Percentiles rank a stretch among this genome's conserved stretches.
These are phyloP conservation scores for Phalaenopsis equestris DNA, from an alignment of 106 monocot genomes.

Conservation along the genomic window DNA sequence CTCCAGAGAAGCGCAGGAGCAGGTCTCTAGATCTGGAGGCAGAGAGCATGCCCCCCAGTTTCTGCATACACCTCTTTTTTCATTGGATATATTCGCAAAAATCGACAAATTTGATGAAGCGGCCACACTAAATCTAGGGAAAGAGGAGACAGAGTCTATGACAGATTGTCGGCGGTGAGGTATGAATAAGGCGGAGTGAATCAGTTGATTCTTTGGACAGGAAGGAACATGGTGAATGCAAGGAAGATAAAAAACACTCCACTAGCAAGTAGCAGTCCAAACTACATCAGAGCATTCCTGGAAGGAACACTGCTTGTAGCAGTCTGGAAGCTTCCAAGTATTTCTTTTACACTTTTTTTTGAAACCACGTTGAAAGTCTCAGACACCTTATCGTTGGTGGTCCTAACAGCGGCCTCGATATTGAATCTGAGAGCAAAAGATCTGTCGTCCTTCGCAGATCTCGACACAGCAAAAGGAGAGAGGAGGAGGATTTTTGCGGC, in stretches of 20 bases:
- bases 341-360: too few species aligned
- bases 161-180: neutral
- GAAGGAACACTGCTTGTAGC: conserved; percentile 84
- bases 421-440: conserved; percentile 37
- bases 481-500: conserved; percentile 13
- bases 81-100: conserved; percentile 6
- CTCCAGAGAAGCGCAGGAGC: neutral
- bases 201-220: neutral
- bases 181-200: neutral
- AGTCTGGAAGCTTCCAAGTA: conserved; percentile 53
- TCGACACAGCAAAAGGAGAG: conserved; percentile 53
- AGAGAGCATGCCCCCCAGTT: neutral
- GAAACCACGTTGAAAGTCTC: conserved; percentile 50
- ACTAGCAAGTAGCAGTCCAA: conserved; percentile 69
- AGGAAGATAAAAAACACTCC: conserved; percentile 89
- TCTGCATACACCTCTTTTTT: neutral
- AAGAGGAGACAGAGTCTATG: too few species aligned
- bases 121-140: too few species aligned
- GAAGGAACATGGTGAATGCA: neutral
- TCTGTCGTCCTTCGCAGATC: too few species aligned
- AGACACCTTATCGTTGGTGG: conserved; percentile 57
- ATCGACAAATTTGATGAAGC: neutral
- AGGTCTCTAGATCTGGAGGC: neutral
- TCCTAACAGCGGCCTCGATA: conserved; percentile 57
- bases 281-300: conserved; percentile 88